Conservation (phyloP, 208 protist species). For the Acanthamoeba castellanii region DNA sequence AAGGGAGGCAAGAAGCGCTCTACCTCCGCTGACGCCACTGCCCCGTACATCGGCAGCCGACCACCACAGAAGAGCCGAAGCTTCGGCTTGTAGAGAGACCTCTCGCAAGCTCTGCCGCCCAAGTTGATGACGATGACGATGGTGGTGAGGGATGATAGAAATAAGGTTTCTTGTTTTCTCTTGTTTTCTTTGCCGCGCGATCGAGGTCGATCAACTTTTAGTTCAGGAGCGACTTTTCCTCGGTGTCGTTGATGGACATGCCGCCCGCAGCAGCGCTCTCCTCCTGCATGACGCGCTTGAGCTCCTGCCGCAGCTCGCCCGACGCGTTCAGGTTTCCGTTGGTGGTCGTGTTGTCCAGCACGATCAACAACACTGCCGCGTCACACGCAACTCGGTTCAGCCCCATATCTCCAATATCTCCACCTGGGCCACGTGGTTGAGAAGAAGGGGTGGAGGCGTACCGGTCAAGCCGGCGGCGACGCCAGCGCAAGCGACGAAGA, state of each 20-base stretch:
- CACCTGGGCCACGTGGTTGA: background rate
- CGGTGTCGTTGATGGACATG: constrained; percentile 37
- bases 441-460: background rate
- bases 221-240: background rate
- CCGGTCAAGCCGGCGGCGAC: background rate
- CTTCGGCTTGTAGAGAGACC: background rate
- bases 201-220: background rate
- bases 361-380: background rate
- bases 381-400: background rate
- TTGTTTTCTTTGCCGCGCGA: background rate
- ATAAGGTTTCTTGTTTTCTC: too few relatives aligned
- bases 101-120: too few relatives aligned
- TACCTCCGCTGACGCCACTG: background rate
- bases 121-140: too few relatives aligned
- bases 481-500: constrained; percentile 50
- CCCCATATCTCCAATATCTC: background rate
- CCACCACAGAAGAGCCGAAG: background rate
- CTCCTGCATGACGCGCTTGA: background rate
- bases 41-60: background rate
- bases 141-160: too few relatives aligned
- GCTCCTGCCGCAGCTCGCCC: background rate
- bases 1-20: background rate
- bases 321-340: constrained; percentile 29
- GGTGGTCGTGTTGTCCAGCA: constrained; percentile 4
- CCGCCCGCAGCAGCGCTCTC: background rate